Evolutionary conservation across 2,329 filamentous ascomycete species (phyloP).

Genomic region (Phaeosphaeriaceae sp.): DNA sequence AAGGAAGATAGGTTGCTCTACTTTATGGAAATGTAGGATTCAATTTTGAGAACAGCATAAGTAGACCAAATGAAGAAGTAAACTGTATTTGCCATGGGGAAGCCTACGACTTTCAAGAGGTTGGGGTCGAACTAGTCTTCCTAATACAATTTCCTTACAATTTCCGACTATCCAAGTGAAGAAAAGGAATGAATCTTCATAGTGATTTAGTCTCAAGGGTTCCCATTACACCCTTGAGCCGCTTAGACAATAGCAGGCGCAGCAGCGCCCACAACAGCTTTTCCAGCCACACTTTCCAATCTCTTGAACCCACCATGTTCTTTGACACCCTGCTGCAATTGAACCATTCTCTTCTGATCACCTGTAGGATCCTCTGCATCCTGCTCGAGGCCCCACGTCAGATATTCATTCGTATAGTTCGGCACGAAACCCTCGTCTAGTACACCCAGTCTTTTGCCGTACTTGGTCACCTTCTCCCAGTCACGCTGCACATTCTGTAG

Average conservation of each 20-base stretch:
- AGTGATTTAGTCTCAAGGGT: too few species aligned
- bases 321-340: slow-evolving; percentile 71
- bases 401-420: slow-evolving; percentile 77
- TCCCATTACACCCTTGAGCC: too few species aligned
- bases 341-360: slow-evolving; percentile 77
- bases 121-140: too few species aligned
- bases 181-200: too few species aligned
- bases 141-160: too few species aligned
- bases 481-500: slow-evolving; percentile 76
- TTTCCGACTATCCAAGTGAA: too few species aligned
- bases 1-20: too few species aligned
- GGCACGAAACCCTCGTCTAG: slow-evolving; percentile 67
- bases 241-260: background rate
- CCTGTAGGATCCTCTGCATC: slow-evolving; percentile 72
- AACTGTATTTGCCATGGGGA: too few species aligned
- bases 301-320: slow-evolving; percentile 68
- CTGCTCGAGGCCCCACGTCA: slow-evolving; percentile 68
- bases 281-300: slow-evolving; percentile 37
- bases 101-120: too few species aligned
- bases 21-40: too few species aligned
- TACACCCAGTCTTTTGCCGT: slow-evolving; percentile 75
- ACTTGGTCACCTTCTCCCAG: slow-evolving; percentile 78
- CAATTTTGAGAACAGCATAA: too few species aligned
- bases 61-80: too few species aligned
- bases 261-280: slow-evolving; percentile 4